Conservation (phyloP, 257 asterid genomes). For the Asclepias syriaca region DNA sequence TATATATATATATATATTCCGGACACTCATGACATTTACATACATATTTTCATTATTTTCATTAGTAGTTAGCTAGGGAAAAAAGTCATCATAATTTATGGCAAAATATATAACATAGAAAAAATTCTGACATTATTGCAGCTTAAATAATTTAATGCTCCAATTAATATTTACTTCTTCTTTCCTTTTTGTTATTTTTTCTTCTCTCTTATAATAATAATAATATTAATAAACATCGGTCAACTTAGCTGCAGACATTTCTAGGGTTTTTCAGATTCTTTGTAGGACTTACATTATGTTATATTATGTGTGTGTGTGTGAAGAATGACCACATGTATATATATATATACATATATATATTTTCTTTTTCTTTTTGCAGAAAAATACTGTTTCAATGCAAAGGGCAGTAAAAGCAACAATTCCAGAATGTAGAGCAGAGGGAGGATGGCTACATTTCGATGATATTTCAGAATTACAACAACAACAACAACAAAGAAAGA, state of each 20-base stretch:
- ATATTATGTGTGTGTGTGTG: neutral
- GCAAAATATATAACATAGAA: neutral
- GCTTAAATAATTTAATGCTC: too few relatives aligned
- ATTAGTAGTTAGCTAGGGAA: neutral
- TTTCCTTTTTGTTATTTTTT: too few relatives aligned
- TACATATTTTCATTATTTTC: neutral
- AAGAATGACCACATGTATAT: too few relatives aligned
- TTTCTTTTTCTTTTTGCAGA: slow-evolving; percentile 34
- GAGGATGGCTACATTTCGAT: slow-evolving; percentile 79
- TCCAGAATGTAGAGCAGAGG: slow-evolving; percentile 53
- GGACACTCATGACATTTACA: slow-evolving; percentile 1
- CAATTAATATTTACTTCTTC: neutral
- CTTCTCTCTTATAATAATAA: too few relatives aligned
- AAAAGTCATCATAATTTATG: neutral
- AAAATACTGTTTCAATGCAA: slow-evolving; percentile 38
- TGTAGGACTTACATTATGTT: neutral
- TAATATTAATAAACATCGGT: neutral
- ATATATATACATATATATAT: too few relatives aligned
- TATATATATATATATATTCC: too few relatives aligned
- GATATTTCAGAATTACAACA: slow-evolving; percentile 23
- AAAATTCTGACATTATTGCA: too few relatives aligned
- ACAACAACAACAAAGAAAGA: slow-evolving; percentile 38
- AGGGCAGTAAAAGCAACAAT: slow-evolving; percentile 35
- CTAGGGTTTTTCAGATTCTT: neutral
- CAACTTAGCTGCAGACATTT: slow-evolving; percentile 4